Base-by-base conservation (phyloP, 2,329 filamentous ascomycete genomes). In the Cyanodermella asteris region DNA sequence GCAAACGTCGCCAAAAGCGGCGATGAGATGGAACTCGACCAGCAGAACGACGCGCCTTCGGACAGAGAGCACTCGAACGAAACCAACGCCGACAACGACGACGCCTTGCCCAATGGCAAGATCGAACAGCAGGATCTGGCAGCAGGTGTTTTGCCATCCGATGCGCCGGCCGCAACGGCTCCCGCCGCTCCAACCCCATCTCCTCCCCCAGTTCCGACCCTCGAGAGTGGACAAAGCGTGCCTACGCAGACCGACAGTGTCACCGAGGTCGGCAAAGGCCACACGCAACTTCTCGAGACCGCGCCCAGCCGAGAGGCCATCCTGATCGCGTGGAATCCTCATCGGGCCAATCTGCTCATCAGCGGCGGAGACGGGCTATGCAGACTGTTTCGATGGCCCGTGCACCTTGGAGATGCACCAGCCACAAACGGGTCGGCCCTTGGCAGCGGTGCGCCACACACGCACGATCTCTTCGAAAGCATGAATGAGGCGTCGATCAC, bases 191-290 rank as follows among this genome's bases (percentile, higher is more conserved):
- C 36, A 40, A 28, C 36, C 37, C 23, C 35, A 36, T 25, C 36
- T 40, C 25, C 40, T 13, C 33, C 38, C 24, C 35, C 41, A 25
- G 39, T 42, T 16, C 44, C 45, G 29, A 56, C 52, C 7, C 35
- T 56, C 29, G 47, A 44, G 18, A 51, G 41, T 22, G 54, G 55
- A 24, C 42, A 44, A 27, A 58, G 53, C 38, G 41, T 50, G 34
- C 53, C 49, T 30, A 46, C 57, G 29, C 55, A 58, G 39, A 55
- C 53, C 38, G 51, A 53, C 41, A 58, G 56, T 41, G 47, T 53
- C 22, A 41, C 47, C 31, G 52, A 58, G 38, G 45, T 59, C 28
- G 44, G 43, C n/a, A n/a, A n/a, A 19, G 45, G 50, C 21, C 41
- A 52, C 36, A 55, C 54, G 34, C 43, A 43, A 31, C 38, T 56